Base-by-base conservation (phyloP, 306 rosid species). In the Senna tora region DNA sequence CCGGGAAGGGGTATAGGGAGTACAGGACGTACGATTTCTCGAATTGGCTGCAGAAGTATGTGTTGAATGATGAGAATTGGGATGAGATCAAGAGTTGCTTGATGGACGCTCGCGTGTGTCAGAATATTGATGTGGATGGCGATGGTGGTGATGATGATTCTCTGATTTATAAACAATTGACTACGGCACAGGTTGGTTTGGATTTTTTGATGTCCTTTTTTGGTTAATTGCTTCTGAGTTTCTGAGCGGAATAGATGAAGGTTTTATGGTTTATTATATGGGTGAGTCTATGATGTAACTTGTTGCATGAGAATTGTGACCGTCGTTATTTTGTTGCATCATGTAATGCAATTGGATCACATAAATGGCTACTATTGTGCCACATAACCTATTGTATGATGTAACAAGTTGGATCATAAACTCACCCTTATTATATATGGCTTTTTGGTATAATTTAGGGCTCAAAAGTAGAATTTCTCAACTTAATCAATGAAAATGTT, bases 11-110 rank as follows among this genome's bases (percentile, higher is more conserved):
- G 2, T 76, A 42, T 25, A 77, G 50, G 58, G 88, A 80, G 65
- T 75, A 82, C 19, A 75, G 55, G 4, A 75, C 80, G 0, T 75
- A 71, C 3, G 89, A 92, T 74, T 92, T 79, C 81, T 86, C 93
- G 0, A 69, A 75, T 12, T 92, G 89, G 89, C 41, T 89, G 52
- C 96, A 83, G 67, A 76, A 57, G 3, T 89, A 89, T 14, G 97
- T 92, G 7, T 68, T 80, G 5, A 84, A 89, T 17, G 75, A 73
- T 1, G 25, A 63, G 30, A 84, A 87, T 34, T 92, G 97, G 96
- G 43, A 38, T 2, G 78, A 64, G 6, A 75, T 89, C 57, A 75
- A 74, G 57, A 86, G 89, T 30, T 92, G 96, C 67, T 41, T 92
- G 66, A 7, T 78, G 6, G 83, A 75, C 9, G 71, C 82, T 1